Conservation (phyloP, 2,329 filamentous ascomycete genomes). For the Cytospora schulzeri region DNA sequence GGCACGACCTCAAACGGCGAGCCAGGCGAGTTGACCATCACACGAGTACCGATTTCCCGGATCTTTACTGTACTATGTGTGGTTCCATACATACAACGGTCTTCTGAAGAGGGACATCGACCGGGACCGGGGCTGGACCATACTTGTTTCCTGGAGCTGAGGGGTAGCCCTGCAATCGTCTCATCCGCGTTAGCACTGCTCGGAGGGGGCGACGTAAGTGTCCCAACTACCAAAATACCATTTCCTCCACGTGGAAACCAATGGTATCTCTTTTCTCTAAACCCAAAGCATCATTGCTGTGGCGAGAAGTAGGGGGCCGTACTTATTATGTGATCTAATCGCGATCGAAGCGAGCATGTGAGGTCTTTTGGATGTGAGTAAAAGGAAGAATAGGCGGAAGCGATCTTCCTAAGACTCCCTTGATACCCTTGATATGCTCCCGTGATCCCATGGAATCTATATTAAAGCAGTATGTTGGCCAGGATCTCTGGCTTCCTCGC, state of each 20-base stretch:
- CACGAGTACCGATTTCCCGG: neutral
- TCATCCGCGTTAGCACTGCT: neutral
- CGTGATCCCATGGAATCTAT: neutral
- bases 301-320: neutral
- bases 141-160: neutral
- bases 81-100: neutral
- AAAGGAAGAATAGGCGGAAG: neutral
- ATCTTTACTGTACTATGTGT: neutral
- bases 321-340: neutral
- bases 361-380: neutral
- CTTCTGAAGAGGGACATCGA: neutral
- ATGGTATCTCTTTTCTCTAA: neutral
- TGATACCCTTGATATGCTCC: too few relatives aligned
- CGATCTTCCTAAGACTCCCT: too few relatives aligned
- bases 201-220: neutral
- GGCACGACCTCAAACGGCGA: neutral
- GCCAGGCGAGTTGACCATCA: neutral
- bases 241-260: neutral
- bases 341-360: conserved; percentile 2
- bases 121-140: neutral
- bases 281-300: neutral
- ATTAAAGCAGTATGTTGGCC: neutral
- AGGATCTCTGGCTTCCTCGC: neutral
- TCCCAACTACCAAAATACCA: neutral
- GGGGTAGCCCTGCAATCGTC: neutral